Base-by-base conservation (phyloP, 2,329 filamentous ascomycete species). In the Sclerotinia minor region DNA sequence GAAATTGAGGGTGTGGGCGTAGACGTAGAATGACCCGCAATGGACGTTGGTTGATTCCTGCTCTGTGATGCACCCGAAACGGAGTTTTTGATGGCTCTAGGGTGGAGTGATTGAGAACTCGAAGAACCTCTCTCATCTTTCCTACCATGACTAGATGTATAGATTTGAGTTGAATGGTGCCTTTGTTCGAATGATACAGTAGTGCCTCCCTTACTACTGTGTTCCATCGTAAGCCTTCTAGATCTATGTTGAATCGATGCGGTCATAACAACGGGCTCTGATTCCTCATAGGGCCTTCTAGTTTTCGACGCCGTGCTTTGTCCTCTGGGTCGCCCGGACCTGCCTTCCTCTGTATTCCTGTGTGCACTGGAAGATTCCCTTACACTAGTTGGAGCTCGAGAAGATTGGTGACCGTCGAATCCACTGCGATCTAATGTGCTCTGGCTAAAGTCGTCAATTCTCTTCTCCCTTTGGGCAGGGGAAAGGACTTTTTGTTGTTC, bases 381-480 rank as follows among this genome's bases (percentile, higher is more conserved):
- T 3, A 15, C 15, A 15, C 17, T 7, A 26, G n/a, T 52, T 17
- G 49, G 49, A 52, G n/a, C 24, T 15, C 7, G 3, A 26, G 49
- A 29, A 7, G 13, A 24, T 26, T n/a, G n/a, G 19, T 15, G 24
- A 52, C 13, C 2, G 3, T 5, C 49, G 2, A 17, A 5, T 24
- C 1, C 49, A 41, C 13, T 41, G 29, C 6, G 13, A 17, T 29
- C 24, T 26, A 6, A 5, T 24, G 49, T 2, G 9, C 17, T 26
- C n/a, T 4, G 8, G 24, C 5, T 17, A 7, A 17, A 29, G 7
- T 52, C 11, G 2, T 19, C 0, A 2, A 52, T 17, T 24, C 24
- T 24, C 2, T 29, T 3, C 3, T 52, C 0, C 15, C 15, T 29
- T 17, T 29, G 24, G 2, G 1, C 3, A 15, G 2, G 1, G n/a